Conservation (phyloP, 2,329 filamentous ascomycete genomes). For the Phialocephala sp. region DNA sequence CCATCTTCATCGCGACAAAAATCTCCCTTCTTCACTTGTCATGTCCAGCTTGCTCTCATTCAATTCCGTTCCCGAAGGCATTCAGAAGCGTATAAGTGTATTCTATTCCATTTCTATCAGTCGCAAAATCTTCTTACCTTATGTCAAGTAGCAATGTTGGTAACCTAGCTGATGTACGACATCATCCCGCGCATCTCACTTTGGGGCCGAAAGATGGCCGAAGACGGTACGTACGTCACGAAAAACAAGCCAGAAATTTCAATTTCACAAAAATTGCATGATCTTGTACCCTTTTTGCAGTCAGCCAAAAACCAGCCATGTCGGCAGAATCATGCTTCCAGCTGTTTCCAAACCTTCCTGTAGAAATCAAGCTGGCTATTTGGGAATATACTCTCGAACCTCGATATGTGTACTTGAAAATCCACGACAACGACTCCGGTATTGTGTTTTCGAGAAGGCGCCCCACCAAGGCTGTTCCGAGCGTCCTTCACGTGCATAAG, state of each 20-base stretch:
- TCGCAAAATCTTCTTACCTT: not conserved
- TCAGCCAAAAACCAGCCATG: not conserved
- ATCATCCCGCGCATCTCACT: not conserved
- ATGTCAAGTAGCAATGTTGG: not conserved
- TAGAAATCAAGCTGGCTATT: not conserved
- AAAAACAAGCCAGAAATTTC: not conserved
- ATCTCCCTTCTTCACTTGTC: not conserved
- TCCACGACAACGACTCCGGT: not conserved
- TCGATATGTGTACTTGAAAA: not conserved
- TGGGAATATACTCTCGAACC: not conserved
- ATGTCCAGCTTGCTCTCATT: not conserved
- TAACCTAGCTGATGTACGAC: constrained; percentile 1
- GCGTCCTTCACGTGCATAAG: not conserved
- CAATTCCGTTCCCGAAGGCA: not conserved
- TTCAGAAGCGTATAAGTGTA: not conserved
- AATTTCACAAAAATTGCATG: not conserved
- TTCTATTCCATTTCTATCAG: not conserved
- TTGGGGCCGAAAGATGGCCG: not conserved
- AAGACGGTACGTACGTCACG: no score
- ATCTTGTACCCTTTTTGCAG: not conserved
- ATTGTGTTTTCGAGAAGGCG: not conserved
- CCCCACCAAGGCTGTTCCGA: not conserved
- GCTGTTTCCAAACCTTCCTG: not conserved
- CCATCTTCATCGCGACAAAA: no score
- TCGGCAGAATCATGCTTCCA: not conserved